Base-by-base conservation (phyloP, 1,284 basidiomycete genomes). In the Heterobasidion irregulare region DNA sequence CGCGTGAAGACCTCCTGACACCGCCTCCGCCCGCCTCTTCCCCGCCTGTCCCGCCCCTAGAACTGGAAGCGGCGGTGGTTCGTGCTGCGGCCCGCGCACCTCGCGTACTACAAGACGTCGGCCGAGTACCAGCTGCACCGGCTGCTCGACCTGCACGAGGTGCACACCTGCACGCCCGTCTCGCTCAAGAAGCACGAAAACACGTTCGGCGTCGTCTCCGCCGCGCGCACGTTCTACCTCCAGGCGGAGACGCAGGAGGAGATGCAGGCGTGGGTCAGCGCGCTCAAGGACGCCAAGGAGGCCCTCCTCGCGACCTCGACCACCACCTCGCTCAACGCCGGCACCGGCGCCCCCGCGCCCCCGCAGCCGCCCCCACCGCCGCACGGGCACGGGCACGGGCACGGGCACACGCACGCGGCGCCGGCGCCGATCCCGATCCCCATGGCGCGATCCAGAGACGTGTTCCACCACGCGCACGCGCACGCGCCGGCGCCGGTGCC, bases 41-140 rank as follows among this genome's bases (percentile, higher is more conserved):
- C 41, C 43, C 33, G 35, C 38, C 13, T 55, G 6, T 41, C 34
- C n/a, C 54, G 41, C 33, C 8, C 48, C 51, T 65, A 97, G 92
- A 93, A 88, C 1, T 99, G 96, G 96, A 98, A 98, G 78, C 95
- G 95, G 74, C 83, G 96, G 41, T 99, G 96, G 96, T 99, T 98
- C 64, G 97, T 99, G 0, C 74, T 99, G 57, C 83, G 96, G 13
- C 83, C 92, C 0, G 90, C 89, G 15, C 92, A 95, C 69, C 75
- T 99, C 51, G 94, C 94, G 12, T 98, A 97, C 73, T 99, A 99
- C 84, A 98, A 98, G 77, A 94, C 86, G 56, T 88, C 92, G 52
- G 83, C 86, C 61, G 94, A 98, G 70, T 98, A 98, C 74, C 82
- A 94, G 68, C 82, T 98, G 6, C 86, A 95, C 34, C 86, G 91